Evolutionary conservation across 2,329 filamentous ascomycete species (phyloP), one percentile per base, ranked within the genome.

Genomic region (Botrytis medusae): DNA sequence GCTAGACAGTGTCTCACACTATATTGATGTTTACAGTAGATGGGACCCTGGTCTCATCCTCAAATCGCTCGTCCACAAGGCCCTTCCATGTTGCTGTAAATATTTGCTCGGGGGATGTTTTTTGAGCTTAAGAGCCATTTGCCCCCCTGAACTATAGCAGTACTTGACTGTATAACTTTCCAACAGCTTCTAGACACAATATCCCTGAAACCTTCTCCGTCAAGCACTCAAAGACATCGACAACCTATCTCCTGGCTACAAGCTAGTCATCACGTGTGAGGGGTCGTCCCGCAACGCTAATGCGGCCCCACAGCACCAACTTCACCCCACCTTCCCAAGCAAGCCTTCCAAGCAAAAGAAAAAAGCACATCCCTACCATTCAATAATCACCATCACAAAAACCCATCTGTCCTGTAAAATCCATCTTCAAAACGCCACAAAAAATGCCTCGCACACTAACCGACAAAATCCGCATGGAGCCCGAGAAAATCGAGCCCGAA

Each of bases 401-500:
- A 29, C 61, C 61, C 61, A 61, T 62, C 25, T 25, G 25, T 32
- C 32, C 37, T 32, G 8, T 34, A 29, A 54, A 68, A 42, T 62
- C 16, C 60, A 42, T 62, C 60, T 12, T 14, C 46, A 29, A 44
- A 18, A n/a, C 22, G 51, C 46, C 46, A 25, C 29, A 6, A 22
- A 42, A 65, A 68, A 88, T 88, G 86, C 42, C 46, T 54, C 64
- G 48, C 48, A 3, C 46, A 40, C 83, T 89, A 48, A 84, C 83
- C 42, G 81, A 84, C 75, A 83, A 84, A 63, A 82, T 87, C 75
- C 80, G 83, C 59, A 80, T 83, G 48, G 83, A 82, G 37, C 81
- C 81, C 6, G 79, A 81, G 37, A 75, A 75, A 72, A 79, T 79
- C 64, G 83, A 82, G 71, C 85, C 89, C 0, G 89, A 91, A 81